A percentile compares a stretch with the other conserved stretches of the same genome.
These are phyloP conservation scores for Linum lewisii DNA, from an alignment of 345 rosid species.

Conservation along the genomic window DNA sequence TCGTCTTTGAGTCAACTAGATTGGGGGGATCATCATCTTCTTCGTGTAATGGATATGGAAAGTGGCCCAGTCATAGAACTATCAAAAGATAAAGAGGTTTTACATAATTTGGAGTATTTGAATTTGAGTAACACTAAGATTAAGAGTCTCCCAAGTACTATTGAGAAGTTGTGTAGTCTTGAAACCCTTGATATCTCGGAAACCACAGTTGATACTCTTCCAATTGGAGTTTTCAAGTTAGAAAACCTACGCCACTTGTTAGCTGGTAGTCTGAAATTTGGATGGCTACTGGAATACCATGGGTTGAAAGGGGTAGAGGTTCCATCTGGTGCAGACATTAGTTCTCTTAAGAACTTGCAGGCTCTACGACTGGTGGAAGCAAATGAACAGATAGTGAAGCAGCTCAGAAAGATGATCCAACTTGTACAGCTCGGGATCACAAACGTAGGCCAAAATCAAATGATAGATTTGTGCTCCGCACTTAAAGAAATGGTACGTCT, in stretches of 20 bases:
- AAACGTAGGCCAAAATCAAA: constrained; percentile 17
- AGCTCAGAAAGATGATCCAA: constrained; percentile 23
- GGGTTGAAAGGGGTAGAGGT: constrained; percentile 14
- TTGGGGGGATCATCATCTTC: neutral
- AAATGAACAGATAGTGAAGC: constrained; percentile 10
- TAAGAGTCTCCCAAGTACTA: constrained; percentile 1
- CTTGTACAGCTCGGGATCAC: constrained; percentile 19
- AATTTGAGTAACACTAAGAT: neutral
- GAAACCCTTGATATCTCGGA: neutral
- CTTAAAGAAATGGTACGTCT: constrained; percentile 18
- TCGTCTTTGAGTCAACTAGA: neutral
- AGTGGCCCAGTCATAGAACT: neutral
- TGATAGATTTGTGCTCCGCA: constrained; percentile 17
- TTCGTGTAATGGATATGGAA: constrained; percentile 3
- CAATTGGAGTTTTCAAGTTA: constrained; percentile 18
- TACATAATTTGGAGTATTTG: constrained; percentile 1
- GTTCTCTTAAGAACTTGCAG: constrained; percentile 24
- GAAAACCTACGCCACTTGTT: constrained; percentile 19
- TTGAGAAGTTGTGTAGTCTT: constrained; percentile 5
- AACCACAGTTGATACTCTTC: constrained; percentile 22
- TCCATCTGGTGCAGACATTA: constrained; percentile 3
- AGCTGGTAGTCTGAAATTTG: constrained; percentile 1
- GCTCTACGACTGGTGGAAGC: constrained; percentile 19
- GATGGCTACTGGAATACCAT: constrained; percentile 9
- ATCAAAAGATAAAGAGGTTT: neutral